Evolutionary conservation across 192 early-diverging fungal genomes (phyloP).

Genomic region (Helicostylum pulchrum): DNA sequence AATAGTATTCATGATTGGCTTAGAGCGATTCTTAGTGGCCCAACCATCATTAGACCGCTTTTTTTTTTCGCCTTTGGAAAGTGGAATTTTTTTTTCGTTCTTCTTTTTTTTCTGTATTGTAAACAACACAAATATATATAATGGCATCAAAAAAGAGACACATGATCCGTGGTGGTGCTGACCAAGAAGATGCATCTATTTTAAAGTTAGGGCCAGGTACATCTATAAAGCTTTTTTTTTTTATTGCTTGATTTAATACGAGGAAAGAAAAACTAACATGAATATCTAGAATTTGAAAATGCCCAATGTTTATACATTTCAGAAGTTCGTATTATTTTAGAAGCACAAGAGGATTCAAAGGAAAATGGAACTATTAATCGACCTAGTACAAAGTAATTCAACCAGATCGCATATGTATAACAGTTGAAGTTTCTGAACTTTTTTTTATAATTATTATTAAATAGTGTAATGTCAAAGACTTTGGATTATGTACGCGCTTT

Average conservation of each 20-base stretch:
- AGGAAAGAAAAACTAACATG: background rate
- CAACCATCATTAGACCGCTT: no score
- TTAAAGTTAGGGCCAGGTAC: conserved; percentile 60
- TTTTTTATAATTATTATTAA: background rate
- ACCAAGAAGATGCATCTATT: conserved; percentile 62
- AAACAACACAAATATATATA: background rate
- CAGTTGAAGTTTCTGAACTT: background rate
- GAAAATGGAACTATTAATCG: conserved; percentile 47
- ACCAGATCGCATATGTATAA: background rate
- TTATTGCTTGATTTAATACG: background rate
- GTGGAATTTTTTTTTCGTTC: background rate
- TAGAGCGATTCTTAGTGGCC: no score
- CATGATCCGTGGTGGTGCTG: conserved; percentile 48
- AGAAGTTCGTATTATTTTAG: conserved; percentile 68
- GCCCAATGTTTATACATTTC: conserved; percentile 71
- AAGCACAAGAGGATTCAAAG: conserved; percentile 58
- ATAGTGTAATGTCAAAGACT: conserved; percentile 77
- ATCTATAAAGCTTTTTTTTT: background rate
- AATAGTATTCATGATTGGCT: no score
- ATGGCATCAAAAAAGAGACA: conserved; percentile 22
- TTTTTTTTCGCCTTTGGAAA: no score
- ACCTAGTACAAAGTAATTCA: conserved; percentile 40
- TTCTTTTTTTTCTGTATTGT: conserved; percentile 1
- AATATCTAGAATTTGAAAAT: conserved; percentile 57
- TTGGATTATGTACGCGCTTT: conserved; percentile 84